A percentile compares a stretch with the other conserved stretches of the same genome.
Conservation (phyloP, 805 yeast genomes). For the Sugiyamaella valdiviana region DNA sequence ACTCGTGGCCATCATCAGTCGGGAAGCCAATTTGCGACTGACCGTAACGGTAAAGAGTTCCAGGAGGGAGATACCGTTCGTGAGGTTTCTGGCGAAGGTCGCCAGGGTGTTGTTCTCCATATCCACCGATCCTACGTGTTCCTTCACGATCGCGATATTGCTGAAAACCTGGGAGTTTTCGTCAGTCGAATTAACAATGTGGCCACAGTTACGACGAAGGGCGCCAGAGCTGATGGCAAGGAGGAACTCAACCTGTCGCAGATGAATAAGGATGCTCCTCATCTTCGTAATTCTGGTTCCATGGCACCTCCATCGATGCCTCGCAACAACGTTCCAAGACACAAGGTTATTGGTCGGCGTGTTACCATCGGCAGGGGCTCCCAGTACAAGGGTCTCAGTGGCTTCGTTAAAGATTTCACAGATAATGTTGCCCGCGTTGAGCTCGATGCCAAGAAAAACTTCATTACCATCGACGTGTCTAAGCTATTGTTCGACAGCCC, state of each 20-base stretch:
- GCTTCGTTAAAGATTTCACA: conserved; percentile 88
- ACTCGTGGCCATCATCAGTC: conserved; percentile 32
- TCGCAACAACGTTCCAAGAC: conserved; percentile 44
- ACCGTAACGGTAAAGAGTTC: conserved; percentile 74
- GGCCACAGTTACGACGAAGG: conserved; percentile 78
- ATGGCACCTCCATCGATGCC: conserved; percentile 43
- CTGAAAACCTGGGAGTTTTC: conserved; percentile 88
- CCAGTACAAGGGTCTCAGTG: conserved; percentile 85
- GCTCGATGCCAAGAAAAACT: conserved; percentile 85
- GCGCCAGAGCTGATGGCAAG: conserved; percentile 40
- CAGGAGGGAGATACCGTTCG: conserved; percentile 89
- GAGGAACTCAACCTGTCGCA: conserved; percentile 51
- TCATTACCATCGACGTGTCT: conserved; percentile 73
- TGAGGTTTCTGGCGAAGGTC: conserved; percentile 73
- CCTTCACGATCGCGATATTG: conserved; percentile 67
- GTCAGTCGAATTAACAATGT: conserved; percentile 71
- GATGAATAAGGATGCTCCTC: conserved; percentile 72
- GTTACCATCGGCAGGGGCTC: conserved; percentile 88
- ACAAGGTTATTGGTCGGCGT: conserved; percentile 70
- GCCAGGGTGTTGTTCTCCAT: conserved; percentile 84
- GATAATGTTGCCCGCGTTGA: conserved; percentile 90
- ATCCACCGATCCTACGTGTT: conserved; percentile 76
- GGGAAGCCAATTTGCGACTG: conserved; percentile 66
- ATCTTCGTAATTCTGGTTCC: conserved; percentile 12
- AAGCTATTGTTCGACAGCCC: conserved; percentile 60